phyloP scores from a whole-genome alignment of 257 asterid species.

The Solanum rostratum region DNA sequence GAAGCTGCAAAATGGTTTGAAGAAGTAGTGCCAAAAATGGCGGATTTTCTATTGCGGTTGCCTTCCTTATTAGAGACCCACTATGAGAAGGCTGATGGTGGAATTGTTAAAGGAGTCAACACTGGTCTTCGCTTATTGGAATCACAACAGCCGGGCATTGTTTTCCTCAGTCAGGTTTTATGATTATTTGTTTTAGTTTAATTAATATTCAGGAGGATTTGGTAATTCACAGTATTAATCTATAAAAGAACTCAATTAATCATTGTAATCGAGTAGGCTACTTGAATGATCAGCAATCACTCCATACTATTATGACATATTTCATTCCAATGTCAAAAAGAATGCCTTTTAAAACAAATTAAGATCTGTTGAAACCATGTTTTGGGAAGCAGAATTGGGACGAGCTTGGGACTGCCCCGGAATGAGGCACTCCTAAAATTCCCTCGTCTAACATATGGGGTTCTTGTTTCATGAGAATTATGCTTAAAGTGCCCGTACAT shows the following conservation, averaged over 20 bases:
- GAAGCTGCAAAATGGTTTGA: constrained; percentile 56
- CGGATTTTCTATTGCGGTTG: constrained; percentile 49
- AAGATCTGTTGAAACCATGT: not conserved
- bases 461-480: not conserved
- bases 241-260: not conserved
- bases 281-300: not conserved
- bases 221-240: not conserved
- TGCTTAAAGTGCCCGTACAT: not conserved
- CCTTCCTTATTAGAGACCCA: constrained; percentile 65
- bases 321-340: not conserved
- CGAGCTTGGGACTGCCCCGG: not conserved
- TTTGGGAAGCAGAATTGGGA: not conserved
- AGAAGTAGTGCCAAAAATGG: constrained; percentile 59
- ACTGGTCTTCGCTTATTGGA: constrained; percentile 60
- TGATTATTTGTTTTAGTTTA: not conserved
- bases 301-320: not conserved
- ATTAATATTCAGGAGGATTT: not conserved
- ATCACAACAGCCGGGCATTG: constrained; percentile 61
- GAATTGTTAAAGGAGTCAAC: constrained; percentile 21
- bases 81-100: constrained; percentile 32
- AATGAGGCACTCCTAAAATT: not conserved
- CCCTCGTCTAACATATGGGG: not conserved
- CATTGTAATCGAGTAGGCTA: not conserved
- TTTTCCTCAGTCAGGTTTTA: constrained; percentile 65
- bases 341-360: not conserved